Conservation (phyloP, 805 yeast species). For the Kazachstania bromeliacearum region DNA sequence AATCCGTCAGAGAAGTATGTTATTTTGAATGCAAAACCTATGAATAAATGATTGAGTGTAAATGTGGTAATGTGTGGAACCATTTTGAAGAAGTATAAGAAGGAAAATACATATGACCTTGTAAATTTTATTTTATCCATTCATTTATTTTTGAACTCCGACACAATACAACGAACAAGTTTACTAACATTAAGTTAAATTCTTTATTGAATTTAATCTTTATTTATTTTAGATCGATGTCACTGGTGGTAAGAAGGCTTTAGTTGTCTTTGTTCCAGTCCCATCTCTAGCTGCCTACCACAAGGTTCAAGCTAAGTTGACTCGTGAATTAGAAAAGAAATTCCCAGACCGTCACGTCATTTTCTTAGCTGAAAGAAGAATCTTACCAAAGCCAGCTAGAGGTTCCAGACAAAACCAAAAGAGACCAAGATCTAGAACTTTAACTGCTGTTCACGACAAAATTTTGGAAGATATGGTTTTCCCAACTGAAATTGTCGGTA, state of each 20-base stretch:
- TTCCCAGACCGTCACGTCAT: slow-evolving; percentile 99
- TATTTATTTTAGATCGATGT: slow-evolving; percentile 58
- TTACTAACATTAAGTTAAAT: neutral
- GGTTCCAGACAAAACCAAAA: slow-evolving; percentile 86
- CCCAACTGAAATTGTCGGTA: slow-evolving; percentile 99
- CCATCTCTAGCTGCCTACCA: slow-evolving; percentile 89
- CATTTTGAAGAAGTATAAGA: too few species aligned
- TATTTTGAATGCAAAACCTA: too few species aligned
- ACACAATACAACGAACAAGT: too few species aligned
- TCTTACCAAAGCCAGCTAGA: slow-evolving; percentile 98
- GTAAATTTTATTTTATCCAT: too few species aligned
- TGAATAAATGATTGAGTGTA: too few species aligned
- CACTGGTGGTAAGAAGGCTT: slow-evolving; percentile 96
- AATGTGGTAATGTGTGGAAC: too few species aligned
- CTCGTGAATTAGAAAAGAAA: slow-evolving; percentile 99
- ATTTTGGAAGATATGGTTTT: slow-evolving; percentile 96
- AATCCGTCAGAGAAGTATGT: slow-evolving; percentile 84
- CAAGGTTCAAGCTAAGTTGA: slow-evolving; percentile 92
- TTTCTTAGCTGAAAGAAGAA: slow-evolving; percentile 98
- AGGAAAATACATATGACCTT: too few species aligned
- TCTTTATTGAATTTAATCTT: neutral
- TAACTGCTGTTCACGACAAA: slow-evolving; percentile 97
- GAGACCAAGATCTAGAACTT: slow-evolving; percentile 99
- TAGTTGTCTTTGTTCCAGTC: slow-evolving; percentile 95
- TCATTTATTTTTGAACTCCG: too few species aligned